A percentile compares a stretch with the other conserved stretches of the same genome.
These are phyloP conservation scores for Corymbia calophylla DNA, from an alignment of 441 rosid species.

Conservation along the genomic window DNA sequence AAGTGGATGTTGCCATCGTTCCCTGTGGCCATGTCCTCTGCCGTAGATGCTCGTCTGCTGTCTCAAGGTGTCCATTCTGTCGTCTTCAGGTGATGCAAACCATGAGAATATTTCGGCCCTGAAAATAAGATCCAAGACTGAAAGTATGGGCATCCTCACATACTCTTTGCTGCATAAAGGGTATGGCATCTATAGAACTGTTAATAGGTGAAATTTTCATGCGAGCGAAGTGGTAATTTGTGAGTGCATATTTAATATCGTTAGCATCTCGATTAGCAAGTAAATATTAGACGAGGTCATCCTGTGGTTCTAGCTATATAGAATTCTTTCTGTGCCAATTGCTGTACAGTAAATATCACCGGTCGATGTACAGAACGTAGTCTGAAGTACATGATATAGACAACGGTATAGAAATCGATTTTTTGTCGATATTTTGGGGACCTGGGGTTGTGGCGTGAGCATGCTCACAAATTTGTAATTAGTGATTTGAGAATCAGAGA, in stretches of 20 bases:
- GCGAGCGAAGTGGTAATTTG: neutral
- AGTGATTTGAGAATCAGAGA: neutral
- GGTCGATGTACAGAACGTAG: neutral
- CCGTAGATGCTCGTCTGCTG: slow-evolving; percentile 74
- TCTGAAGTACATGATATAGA: neutral
- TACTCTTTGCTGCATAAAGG: neutral
- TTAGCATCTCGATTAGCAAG: neutral
- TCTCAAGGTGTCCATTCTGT: slow-evolving; percentile 90
- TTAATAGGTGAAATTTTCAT: neutral
- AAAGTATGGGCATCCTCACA: neutral
- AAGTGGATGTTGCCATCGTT: slow-evolving; percentile 70
- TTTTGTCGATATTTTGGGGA: neutral
- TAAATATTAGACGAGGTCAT: neutral
- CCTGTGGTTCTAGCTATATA: neutral
- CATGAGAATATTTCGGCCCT: slow-evolving; percentile 70
- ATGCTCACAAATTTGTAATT: neutral
- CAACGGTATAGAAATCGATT: neutral
- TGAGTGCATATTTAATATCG: neutral
- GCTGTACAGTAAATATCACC: neutral
- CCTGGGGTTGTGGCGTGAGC: neutral
- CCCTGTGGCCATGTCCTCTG: slow-evolving; percentile 97
- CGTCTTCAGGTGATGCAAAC: slow-evolving; percentile 67
- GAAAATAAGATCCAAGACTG: neutral
- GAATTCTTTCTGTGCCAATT: neutral
- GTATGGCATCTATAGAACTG: neutral